A percentile compares a stretch with the other conserved stretches of the same genome.
phyloP scores from a whole-genome alignment of 371 early-diverging fungal genomes.

The Homolaphlyctis polyrhiza region DNA sequence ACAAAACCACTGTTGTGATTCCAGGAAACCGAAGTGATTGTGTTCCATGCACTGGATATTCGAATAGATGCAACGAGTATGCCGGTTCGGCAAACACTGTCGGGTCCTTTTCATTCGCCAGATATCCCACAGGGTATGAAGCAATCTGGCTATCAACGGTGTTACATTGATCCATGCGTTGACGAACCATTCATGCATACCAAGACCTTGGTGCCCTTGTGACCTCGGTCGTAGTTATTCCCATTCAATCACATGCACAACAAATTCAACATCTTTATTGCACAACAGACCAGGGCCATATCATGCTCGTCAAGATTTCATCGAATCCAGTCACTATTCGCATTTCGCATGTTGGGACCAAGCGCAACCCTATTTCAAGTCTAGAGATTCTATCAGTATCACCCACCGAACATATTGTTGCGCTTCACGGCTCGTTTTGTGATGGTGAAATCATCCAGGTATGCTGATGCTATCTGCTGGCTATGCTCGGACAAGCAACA shows the following conservation, averaged over 20 bases:
- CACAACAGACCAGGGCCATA: neutral
- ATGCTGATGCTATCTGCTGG: no score
- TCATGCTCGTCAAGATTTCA: neutral
- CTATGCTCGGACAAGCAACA: no score
- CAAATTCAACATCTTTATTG: conserved; percentile 1
- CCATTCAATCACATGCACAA: no score
- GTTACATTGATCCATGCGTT: neutral
- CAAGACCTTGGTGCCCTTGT: neutral
- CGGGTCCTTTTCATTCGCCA: conserved; percentile 1
- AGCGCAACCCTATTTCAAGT: neutral
- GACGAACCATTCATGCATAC: neutral
- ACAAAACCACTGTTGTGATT: neutral
- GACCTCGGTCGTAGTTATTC: neutral
- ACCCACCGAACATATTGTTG: neutral
- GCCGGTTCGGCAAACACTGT: neutral
- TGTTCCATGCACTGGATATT: neutral
- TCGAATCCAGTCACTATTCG: neutral
- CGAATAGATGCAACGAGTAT: neutral
- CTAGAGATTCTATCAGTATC: neutral
- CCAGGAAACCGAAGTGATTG: neutral
- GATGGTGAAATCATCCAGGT: neutral
- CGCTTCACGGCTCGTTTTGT: neutral
- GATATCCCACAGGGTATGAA: conserved; percentile 1
- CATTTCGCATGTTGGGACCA: neutral
- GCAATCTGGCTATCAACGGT: no score